phyloP scores from a whole-genome alignment of 352 stramenopile species.

The Peronospora tabacina region DNA sequence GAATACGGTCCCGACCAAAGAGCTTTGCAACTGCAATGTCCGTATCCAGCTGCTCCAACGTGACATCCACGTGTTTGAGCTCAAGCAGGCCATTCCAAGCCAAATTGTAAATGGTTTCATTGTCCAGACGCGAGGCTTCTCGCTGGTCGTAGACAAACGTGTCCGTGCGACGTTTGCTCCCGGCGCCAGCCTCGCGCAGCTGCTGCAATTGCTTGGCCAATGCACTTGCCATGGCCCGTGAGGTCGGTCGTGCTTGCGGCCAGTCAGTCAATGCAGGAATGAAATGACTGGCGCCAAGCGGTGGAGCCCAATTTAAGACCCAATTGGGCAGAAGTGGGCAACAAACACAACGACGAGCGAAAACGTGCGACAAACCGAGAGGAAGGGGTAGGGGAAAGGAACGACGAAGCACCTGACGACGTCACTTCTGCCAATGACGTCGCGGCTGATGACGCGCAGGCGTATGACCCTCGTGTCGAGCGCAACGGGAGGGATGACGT shows the following conservation, averaged over 20 bases:
- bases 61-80: conserved; percentile 66
- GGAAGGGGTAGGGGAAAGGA: too few relatives aligned
- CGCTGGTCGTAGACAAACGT: conserved; percentile 82
- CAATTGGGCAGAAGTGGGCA: too few relatives aligned
- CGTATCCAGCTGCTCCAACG: conserved; percentile 59
- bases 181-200: conserved; percentile 65
- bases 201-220: conserved; percentile 73
- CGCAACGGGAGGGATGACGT: conserved; percentile 9
- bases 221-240: conserved; percentile 45
- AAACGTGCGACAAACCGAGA: too few relatives aligned
- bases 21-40: conserved; percentile 45
- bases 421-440: background rate
- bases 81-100: conserved; percentile 76
- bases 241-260: background rate
- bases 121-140: conserved; percentile 71
- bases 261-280: background rate
- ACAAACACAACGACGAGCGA: too few relatives aligned
- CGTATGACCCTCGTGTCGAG: conserved; percentile 6
- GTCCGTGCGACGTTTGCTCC: conserved; percentile 74
- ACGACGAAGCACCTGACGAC: too few relatives aligned
- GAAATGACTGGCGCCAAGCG: conserved; percentile 20
- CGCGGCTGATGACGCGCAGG: conserved; percentile 1
- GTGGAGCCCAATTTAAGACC: background rate
- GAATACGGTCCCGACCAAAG: conserved; percentile 64
- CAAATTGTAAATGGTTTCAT: conserved; percentile 81